Conservation (phyloP, 2,329 filamentous ascomycete genomes). For the Claviceps spartinae region DNA sequence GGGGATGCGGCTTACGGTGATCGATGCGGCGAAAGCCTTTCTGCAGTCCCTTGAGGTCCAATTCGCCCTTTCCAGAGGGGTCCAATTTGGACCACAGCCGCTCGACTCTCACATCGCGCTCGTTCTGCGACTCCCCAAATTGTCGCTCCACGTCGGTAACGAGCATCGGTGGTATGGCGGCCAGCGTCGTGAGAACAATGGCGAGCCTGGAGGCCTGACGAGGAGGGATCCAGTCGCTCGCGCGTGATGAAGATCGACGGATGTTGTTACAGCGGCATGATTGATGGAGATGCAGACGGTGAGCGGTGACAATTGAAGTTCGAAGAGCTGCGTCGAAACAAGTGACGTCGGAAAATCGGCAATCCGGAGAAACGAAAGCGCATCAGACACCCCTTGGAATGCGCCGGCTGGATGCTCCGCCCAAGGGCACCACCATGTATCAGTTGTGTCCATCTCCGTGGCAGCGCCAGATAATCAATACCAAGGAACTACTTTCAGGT, state of each 20-base stretch:
- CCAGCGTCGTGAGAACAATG: slow-evolving; percentile 16
- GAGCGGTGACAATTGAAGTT: neutral
- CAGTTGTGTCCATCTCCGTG: no score
- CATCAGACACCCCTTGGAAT: neutral
- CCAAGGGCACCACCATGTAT: neutral
- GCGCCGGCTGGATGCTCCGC: neutral
- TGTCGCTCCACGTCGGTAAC: slow-evolving; percentile 44
- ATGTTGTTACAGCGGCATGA: slow-evolving; percentile 7
- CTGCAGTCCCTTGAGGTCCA: slow-evolving; percentile 75
- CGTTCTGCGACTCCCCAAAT: slow-evolving; percentile 62
- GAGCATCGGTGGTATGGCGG: slow-evolving; percentile 18
- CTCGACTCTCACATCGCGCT: slow-evolving; percentile 70
- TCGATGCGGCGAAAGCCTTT: slow-evolving; percentile 79
- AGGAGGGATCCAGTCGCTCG: slow-evolving; percentile 4
- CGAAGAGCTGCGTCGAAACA: slow-evolving; percentile 1
- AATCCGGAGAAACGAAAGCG: neutral
- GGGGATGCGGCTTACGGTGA: slow-evolving; percentile 53
- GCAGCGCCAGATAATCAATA: no score
- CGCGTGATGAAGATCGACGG: slow-evolving; percentile 5
- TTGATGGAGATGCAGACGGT: slow-evolving; percentile 1
- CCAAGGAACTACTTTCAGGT: no score
- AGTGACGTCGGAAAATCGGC: slow-evolving; percentile 5
- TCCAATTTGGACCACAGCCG: slow-evolving; percentile 76
- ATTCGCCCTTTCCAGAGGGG: slow-evolving; percentile 57
- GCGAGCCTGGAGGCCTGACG: slow-evolving; percentile 6